phyloP scores from a whole-genome alignment of 805 yeast genomes.

The Saccharomycopsis lassenensis region DNA sequence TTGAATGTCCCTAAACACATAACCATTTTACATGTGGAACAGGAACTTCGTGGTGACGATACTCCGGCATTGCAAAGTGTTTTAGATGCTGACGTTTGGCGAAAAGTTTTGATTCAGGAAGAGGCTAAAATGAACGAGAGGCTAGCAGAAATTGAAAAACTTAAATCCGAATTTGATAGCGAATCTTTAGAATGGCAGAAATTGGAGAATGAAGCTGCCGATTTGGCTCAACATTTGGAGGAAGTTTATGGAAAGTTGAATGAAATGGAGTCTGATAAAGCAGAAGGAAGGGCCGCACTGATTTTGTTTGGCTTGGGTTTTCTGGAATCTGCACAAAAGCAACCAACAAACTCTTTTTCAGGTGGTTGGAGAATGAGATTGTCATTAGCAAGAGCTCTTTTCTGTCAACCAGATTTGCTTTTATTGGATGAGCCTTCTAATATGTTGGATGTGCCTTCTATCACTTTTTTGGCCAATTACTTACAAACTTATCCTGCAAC shows the following conservation, averaged over 20 bases:
- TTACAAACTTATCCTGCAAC: constrained; percentile 86
- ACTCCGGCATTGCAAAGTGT: constrained; percentile 86
- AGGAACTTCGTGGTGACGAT: constrained; percentile 92
- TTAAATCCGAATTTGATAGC: constrained; percentile 64
- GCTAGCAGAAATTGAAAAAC: constrained; percentile 58
- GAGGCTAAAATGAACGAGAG: constrained; percentile 66
- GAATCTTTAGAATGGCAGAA: constrained; percentile 63
- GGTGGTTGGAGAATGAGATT: constrained; percentile 99
- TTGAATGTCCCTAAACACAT: constrained; percentile 90
- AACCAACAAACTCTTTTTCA: constrained; percentile 82
- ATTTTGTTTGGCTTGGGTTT: constrained; percentile 90
- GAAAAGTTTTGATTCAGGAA: constrained; percentile 76
- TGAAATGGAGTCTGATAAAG: constrained; percentile 96
- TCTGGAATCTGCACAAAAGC: constrained; percentile 72
- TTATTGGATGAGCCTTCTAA: constrained; percentile 97
- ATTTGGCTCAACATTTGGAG: constrained; percentile 64
- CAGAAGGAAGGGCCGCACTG: constrained; percentile 94
- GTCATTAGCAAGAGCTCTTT: constrained; percentile 94
- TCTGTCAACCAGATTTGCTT: constrained; percentile 91
- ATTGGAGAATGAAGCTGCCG: constrained; percentile 83
- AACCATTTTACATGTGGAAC: constrained; percentile 93
- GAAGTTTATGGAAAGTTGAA: constrained; percentile 73
- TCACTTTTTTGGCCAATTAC: constrained; percentile 85
- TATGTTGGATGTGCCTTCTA: constrained; percentile 99
- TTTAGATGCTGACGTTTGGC: constrained; percentile 99